Conservation (phyloP, 768 basidiomycete genomes). For the Lentinula guzmanii region DNA sequence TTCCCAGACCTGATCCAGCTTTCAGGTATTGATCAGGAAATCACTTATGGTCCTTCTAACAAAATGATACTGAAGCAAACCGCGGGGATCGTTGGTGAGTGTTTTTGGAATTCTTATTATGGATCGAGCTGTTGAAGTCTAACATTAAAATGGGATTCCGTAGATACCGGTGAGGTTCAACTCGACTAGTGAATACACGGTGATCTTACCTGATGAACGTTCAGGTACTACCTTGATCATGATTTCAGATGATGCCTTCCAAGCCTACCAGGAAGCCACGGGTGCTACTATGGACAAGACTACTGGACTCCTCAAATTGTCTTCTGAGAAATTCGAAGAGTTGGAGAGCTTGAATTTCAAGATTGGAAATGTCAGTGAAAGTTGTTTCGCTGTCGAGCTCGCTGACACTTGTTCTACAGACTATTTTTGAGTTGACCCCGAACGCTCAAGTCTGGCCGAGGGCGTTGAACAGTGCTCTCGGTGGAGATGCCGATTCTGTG, state of each 20-base stretch:
- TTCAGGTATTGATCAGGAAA: slow-evolving; percentile 43
- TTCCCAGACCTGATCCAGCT: not conserved
- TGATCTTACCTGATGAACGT: not conserved
- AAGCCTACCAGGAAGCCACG: slow-evolving; percentile 35
- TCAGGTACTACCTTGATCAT: slow-evolving; percentile 45
- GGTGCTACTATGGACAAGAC: slow-evolving; percentile 17
- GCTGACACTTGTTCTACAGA: slow-evolving; percentile 7
- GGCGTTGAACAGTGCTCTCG: slow-evolving; percentile 25
- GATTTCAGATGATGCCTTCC: slow-evolving; percentile 40
- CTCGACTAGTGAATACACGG: not conserved
- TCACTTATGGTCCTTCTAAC: slow-evolving; percentile 16
- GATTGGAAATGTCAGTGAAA: slow-evolving; percentile 33
- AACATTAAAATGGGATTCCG: not conserved
- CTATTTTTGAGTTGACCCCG: slow-evolving; percentile 30
- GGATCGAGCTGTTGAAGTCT: not conserved
- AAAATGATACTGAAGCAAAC: slow-evolving; percentile 40
- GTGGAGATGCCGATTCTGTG: slow-evolving; percentile 21
- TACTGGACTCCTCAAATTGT: slow-evolving; percentile 46
- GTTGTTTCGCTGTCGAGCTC: not conserved
- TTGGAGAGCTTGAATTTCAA: slow-evolving; percentile 55
- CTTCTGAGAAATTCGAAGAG: slow-evolving; percentile 39
- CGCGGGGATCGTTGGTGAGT: slow-evolving; percentile 46
- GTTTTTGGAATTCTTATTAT: not conserved
- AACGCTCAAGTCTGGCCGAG: slow-evolving; percentile 36
- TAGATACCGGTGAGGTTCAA: not conserved